Base-by-base conservation (phyloP, 768 basidiomycete species). In the Auricularia sp. region DNA sequence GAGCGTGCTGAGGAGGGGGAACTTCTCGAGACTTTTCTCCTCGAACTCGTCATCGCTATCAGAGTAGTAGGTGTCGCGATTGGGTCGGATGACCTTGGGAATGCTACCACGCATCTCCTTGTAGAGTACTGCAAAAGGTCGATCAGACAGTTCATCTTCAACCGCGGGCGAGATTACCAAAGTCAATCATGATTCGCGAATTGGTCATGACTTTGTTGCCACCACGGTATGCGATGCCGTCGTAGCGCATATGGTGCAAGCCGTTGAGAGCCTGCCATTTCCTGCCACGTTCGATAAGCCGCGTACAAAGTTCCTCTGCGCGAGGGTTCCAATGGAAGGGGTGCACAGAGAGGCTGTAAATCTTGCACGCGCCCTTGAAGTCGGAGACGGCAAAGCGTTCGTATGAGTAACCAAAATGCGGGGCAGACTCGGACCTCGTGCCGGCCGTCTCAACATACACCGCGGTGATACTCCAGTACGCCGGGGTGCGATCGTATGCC, bases 1-100 rank as follows among this genome's bases (percentile, higher is more conserved):
- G 42, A 85, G 68, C 14, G 1, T 23, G 56, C 39, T 36, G n/a
- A 44, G 53, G 36, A 10, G 47, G 11, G 47, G 47, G 47, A 51
- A 51, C 16, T 16, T 8, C 16, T 51, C 47, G 6, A 16, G 47
- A 29, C 29, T 29, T 16, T 51, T 51, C 47, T 51, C 21, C 47
- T 51, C 16, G 16, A 21, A 51, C 23, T 66, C 65, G 36, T 62
- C 61, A 21, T 16, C 14, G 21, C 21, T 21, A 51, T 51, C 47
- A 10, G 47, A 51, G 47, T 51, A 16, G 47, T 51, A 51, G 47
- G 14, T 16, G 47, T 51, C 14, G 11, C 1, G 8, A 18, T 51
- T 21, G 47, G 16, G 47, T 8, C 47, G 47, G 16, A 51, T 18
- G 47, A 51, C 47, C 21, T 16, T 18, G 16, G 47, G 47, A 18